These are phyloP conservation scores for Rhodotorula sp. DNA, from an alignment of 1,284 basidiomycete genomes.

Conservation along the genomic window DNA sequence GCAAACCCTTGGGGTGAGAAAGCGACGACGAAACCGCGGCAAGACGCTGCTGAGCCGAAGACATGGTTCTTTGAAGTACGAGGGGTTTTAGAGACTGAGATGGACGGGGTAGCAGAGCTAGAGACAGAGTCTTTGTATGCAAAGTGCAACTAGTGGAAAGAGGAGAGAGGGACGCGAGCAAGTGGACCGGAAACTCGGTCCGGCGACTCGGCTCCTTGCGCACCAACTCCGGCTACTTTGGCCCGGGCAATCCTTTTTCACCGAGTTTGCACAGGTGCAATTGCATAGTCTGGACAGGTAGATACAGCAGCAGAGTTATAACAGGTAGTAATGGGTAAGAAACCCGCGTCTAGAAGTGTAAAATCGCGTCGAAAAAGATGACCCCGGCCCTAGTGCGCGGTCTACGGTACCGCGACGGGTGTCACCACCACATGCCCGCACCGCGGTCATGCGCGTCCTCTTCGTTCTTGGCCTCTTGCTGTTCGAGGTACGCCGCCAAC, in stretches of 20 bases:
- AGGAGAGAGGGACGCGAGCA: neutral
- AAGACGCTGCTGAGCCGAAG: conserved; percentile 27
- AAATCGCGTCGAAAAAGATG: neutral
- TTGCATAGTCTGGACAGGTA: too few relatives aligned
- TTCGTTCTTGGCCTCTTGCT: neutral
- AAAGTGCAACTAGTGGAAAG: too few relatives aligned
- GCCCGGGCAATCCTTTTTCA: too few relatives aligned
- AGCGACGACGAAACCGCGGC: conserved; percentile 62
- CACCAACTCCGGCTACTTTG: too few relatives aligned
- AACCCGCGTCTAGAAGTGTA: neutral
- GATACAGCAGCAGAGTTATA: too few relatives aligned
- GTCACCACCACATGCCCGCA: conserved; percentile 8
- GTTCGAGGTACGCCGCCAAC: conserved; percentile 2
- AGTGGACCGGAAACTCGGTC: too few relatives aligned
- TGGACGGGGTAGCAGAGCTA: neutral
- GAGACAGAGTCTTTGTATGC: neutral
- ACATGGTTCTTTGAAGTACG: conserved; percentile 6
- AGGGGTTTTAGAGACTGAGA: too few relatives aligned
- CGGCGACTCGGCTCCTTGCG: too few relatives aligned
- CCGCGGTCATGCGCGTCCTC: conserved; percentile 4
- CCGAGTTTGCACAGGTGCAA: too few relatives aligned
- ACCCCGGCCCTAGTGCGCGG: too few relatives aligned
- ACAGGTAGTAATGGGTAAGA: too few relatives aligned
- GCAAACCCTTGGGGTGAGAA: conserved; percentile 59
- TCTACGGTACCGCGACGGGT: neutral